These are phyloP conservation scores for Pistacia atlantica DNA, from an alignment of 345 rosid species.

Conservation along the genomic window DNA sequence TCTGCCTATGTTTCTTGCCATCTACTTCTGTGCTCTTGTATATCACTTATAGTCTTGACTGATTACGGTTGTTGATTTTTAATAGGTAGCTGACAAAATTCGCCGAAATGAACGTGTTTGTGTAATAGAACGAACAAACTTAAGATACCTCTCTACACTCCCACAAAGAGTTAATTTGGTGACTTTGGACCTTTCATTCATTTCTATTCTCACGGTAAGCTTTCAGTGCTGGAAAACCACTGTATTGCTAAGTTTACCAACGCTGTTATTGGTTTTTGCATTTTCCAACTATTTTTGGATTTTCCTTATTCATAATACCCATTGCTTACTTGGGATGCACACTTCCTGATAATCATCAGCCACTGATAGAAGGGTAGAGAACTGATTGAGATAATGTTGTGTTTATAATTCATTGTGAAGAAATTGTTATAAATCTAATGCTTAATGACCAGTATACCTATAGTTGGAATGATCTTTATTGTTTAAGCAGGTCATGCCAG, in stretches of 20 bases:
- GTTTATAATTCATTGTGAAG: neutral
- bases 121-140: constrained; percentile 81
- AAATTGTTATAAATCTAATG: neutral
- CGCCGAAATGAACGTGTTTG: constrained; percentile 74
- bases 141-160: constrained; percentile 81
- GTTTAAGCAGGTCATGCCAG: constrained; percentile 81
- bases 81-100: constrained; percentile 88
- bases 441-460: neutral
- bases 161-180: constrained; percentile 90
- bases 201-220: constrained; percentile 80
- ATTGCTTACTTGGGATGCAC: neutral
- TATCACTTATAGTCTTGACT: constrained; percentile 13
- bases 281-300: neutral
- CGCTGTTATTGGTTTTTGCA: neutral
- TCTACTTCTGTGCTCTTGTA: neutral
- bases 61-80: constrained; percentile 15
- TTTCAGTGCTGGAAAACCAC: constrained; percentile 11
- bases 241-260: neutral
- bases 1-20: neutral
- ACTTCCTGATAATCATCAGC: neutral
- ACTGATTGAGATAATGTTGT: neutral
- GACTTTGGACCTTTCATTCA: constrained; percentile 95
- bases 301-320: neutral
- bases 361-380: neutral
- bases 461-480: neutral